Evolutionary conservation across 768 basidiomycete species (phyloP).

Genomic region (Pisolithus albus): DNA sequence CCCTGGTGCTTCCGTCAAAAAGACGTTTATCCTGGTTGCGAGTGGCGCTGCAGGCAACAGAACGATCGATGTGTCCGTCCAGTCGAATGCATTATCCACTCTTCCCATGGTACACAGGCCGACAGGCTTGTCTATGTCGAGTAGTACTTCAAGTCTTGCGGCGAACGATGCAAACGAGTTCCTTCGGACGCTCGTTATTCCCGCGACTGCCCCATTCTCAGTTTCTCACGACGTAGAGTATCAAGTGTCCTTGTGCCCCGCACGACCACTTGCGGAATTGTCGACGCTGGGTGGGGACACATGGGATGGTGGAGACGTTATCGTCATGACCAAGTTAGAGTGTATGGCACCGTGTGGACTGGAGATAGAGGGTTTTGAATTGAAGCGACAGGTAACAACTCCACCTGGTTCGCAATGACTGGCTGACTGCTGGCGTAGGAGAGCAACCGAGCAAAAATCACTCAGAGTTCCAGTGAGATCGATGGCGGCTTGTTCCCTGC

Average conservation of each 20-base stretch:
- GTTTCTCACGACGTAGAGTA: conserved; percentile 51
- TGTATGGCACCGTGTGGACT: conserved; percentile 53
- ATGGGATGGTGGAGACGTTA: conserved; percentile 56
- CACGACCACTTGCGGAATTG: conserved; percentile 47
- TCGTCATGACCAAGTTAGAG: conserved; percentile 44
- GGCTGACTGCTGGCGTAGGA: conserved; percentile 28
- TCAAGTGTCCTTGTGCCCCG: conserved; percentile 33
- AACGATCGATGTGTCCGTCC: conserved; percentile 74
- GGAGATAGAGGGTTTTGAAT: conserved; percentile 41
- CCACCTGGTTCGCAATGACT: neutral
- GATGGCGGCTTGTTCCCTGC: conserved; percentile 40
- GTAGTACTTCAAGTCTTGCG: conserved; percentile 12
- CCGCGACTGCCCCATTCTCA: conserved; percentile 57
- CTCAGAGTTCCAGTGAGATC: conserved; percentile 44
- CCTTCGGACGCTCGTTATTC: conserved; percentile 59
- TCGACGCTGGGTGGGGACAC: conserved; percentile 44
- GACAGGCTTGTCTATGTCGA: conserved; percentile 6
- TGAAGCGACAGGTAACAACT: conserved; percentile 42
- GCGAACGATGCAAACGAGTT: conserved; percentile 43
- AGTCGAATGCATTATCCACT: conserved; percentile 38
- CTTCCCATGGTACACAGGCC: neutral
- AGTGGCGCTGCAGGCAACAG: conserved; percentile 63
- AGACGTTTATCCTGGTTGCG: conserved; percentile 58
- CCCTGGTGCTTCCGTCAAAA: conserved; percentile 50
- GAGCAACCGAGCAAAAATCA: conserved; percentile 38